Conservation (phyloP, 306 rosid genomes). For the Lathyrus tuberosus region DNA sequence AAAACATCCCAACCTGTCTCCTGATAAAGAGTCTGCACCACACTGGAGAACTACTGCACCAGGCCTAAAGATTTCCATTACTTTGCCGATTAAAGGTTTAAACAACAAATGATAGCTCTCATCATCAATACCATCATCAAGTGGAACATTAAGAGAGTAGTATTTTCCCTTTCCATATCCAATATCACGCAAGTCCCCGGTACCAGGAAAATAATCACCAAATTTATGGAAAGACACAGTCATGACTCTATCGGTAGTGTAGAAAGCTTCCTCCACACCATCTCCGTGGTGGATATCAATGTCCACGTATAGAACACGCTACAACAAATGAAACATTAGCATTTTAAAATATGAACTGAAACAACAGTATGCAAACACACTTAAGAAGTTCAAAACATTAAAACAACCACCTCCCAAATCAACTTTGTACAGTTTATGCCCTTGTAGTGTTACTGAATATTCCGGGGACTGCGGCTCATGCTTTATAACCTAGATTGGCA, state of each 20-base stretch:
- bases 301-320: constrained; percentile 90
- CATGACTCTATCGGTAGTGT: constrained; percentile 89
- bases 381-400: constrained; percentile 5
- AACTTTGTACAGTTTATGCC: constrained; percentile 1
- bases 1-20: constrained; percentile 89
- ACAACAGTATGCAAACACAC: constrained; percentile 26
- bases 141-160: constrained; percentile 87
- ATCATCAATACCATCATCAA: constrained; percentile 91
- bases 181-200: constrained; percentile 79
- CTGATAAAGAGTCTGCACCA: constrained; percentile 89
- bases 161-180: constrained; percentile 83
- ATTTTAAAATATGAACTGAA: constrained; percentile 12
- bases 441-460: not conserved
- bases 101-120: constrained; percentile 90
- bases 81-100: constrained; percentile 83
- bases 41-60: constrained; percentile 96
- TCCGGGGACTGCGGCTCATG: not conserved
- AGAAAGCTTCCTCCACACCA: constrained; percentile 91
- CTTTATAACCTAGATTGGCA: not conserved
- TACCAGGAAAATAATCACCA: constrained; percentile 90
- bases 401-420: not conserved
- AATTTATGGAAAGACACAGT: constrained; percentile 90
- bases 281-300: constrained; percentile 93
- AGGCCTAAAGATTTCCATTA: constrained; percentile 84
- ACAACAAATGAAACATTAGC: constrained; percentile 40